These are phyloP conservation scores for Pseudogymnoascus sp. DNA, from an alignment of 2,329 filamentous ascomycete genomes.

Conservation along the genomic window DNA sequence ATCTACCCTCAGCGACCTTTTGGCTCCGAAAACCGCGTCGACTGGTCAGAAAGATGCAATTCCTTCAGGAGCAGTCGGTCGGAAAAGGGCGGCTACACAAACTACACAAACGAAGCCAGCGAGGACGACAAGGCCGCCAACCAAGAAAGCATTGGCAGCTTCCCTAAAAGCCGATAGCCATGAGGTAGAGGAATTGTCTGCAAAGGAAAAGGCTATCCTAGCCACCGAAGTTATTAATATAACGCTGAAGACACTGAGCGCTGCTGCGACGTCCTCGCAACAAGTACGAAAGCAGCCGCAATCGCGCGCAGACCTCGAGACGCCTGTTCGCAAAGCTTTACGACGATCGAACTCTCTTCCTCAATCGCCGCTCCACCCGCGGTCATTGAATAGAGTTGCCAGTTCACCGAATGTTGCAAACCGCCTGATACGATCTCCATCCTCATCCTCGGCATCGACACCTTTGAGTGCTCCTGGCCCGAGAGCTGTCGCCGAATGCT, in stretches of 20 bases:
- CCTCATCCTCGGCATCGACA: conserved; percentile 24
- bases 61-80: not conserved
- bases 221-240: conserved; percentile 68
- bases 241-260: conserved; percentile 59
- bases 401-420: conserved; percentile 50
- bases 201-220: conserved; percentile 55
- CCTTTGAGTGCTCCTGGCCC: conserved; percentile 23
- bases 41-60: conserved; percentile 12
- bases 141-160: conserved; percentile 25
- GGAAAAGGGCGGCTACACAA: not conserved
- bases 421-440: conserved; percentile 31
- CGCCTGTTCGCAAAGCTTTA: conserved; percentile 34
- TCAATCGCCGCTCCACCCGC: conserved; percentile 53
- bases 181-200: conserved; percentile 34
- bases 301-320: conserved; percentile 32
- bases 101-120: conserved; percentile 13
- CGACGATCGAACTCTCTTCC: conserved; percentile 50
- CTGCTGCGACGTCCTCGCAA: conserved; percentile 47
- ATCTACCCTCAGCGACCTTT: conserved; percentile 37
- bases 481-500: conserved; percentile 48
- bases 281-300: conserved; percentile 19
- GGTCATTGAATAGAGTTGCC: conserved; percentile 51
- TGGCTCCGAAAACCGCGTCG: conserved; percentile 30
- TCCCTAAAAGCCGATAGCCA: not conserved
- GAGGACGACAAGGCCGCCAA: conserved; percentile 25